A percentile compares a stretch with the other conserved stretches of the same genome.
phyloP scores from a whole-genome alignment of 129 eudicot genomes.

The Chrysanthemum seticuspe region DNA sequence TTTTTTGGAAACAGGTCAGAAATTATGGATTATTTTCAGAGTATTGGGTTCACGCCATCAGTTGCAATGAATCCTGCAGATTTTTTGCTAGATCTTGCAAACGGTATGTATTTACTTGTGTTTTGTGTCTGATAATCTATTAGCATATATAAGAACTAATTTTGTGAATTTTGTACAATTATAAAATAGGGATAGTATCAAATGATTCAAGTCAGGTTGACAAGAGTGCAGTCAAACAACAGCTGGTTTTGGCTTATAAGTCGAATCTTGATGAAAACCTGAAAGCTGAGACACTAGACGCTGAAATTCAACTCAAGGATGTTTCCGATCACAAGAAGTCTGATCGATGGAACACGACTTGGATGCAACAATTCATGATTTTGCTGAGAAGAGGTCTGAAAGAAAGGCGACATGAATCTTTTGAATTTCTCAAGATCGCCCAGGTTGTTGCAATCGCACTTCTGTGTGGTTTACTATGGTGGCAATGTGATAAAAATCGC shows the following conservation, averaged over 20 bases:
- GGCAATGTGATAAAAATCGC: conserved; percentile 52
- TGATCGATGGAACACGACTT: conserved; percentile 64
- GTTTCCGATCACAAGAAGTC: conserved; percentile 28
- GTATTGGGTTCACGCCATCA: conserved; percentile 59
- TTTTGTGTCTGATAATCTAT: neutral
- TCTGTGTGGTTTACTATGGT: conserved; percentile 68
- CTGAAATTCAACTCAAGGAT: conserved; percentile 12
- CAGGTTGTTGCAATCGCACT: conserved; percentile 50
- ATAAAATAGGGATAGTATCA: conserved; percentile 42
- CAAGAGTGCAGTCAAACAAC: conserved; percentile 46
- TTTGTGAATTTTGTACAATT: neutral
- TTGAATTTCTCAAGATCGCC: conserved; percentile 46
- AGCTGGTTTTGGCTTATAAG: conserved; percentile 48
- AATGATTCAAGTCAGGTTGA: conserved; percentile 52
- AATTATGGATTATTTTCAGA: conserved; percentile 57
- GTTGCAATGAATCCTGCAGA: conserved; percentile 95
- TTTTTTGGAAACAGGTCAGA: conserved; percentile 67
- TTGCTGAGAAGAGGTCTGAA: conserved; percentile 67
- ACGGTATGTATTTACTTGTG: conserved; percentile 40
- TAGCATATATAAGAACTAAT: neutral
- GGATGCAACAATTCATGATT: conserved; percentile 69
- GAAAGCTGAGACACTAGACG: conserved; percentile 33
- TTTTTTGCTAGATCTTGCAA: conserved; percentile 79
- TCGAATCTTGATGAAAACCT: conserved; percentile 36
- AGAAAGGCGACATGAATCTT: conserved; percentile 71